Percentiles rank a stretch among this genome's conserved stretches.
These are phyloP conservation scores for Quercus parvula DNA, from an alignment of 306 rosid genomes.

Conservation along the genomic window DNA sequence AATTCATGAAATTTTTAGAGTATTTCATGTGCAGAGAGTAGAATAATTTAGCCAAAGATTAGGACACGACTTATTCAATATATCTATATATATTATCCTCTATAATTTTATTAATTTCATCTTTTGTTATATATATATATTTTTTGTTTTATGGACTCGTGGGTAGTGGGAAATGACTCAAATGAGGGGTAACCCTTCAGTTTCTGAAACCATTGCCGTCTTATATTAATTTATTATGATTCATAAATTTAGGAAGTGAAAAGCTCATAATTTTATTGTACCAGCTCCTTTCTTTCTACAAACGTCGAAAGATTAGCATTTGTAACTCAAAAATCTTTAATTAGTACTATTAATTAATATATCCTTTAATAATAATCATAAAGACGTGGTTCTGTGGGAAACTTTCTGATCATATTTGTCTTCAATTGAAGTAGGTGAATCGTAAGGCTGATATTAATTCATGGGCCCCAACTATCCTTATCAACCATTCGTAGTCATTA, in stretches of 20 bases:
- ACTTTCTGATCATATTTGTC: not conserved
- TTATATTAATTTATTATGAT: not conserved
- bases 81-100: too few relatives aligned
- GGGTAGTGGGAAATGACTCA: too few relatives aligned
- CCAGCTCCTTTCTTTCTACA: not conserved
- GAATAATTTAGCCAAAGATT: too few relatives aligned
- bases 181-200: too few relatives aligned
- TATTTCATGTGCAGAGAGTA: too few relatives aligned
- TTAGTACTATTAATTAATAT: not conserved
- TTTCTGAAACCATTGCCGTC: not conserved
- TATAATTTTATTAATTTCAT: too few relatives aligned
- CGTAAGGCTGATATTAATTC: slow-evolving; percentile 5
- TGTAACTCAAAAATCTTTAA: slow-evolving; percentile 1
- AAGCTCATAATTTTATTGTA: not conserved
- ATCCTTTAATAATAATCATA: not conserved
- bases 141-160: too few relatives aligned
- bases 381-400: not conserved
- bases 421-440: slow-evolving; percentile 19
- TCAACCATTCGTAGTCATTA: slow-evolving; percentile 17
- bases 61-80: too few relatives aligned
- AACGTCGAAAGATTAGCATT: slow-evolving; percentile 9
- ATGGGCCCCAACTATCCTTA: slow-evolving; percentile 22
- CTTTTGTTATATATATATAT: too few relatives aligned
- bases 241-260: not conserved
- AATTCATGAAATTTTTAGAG: fast-evolving